Percentiles rank a stretch among this genome's conserved stretches.
Conservation (phyloP, 306 rosid genomes). For the Vigna mungo region DNA sequence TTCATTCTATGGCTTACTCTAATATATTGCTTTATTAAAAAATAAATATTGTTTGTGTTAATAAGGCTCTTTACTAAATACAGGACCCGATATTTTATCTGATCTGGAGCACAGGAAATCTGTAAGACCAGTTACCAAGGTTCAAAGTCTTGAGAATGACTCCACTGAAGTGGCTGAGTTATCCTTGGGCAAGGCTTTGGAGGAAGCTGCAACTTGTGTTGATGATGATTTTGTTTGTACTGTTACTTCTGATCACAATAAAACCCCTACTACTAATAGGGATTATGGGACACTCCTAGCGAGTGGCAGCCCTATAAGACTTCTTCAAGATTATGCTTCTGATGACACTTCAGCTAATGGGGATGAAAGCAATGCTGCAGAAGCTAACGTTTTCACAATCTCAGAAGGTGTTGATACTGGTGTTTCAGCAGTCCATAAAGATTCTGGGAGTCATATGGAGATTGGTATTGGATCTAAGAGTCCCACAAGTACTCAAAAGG, state of each 20-base stretch:
- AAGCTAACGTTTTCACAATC: conserved; percentile 44
- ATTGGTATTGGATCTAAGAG: conserved; percentile 45
- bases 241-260: conserved; percentile 49
- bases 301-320: conserved; percentile 74
- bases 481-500: conserved; percentile 42
- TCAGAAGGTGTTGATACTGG: conserved; percentile 50
- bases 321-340: conserved; percentile 89
- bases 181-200: conserved; percentile 32
- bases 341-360: conserved; percentile 75
- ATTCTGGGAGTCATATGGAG: conserved; percentile 45
- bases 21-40: conserved; percentile 21
- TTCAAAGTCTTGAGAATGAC: conserved; percentile 39
- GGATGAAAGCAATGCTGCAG: conserved; percentile 45
- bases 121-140: conserved; percentile 45
- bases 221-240: conserved; percentile 39
- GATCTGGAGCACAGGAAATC: conserved; percentile 43
- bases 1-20: conserved; percentile 33
- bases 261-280: conserved; percentile 42
- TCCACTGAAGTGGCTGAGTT: conserved; percentile 51
- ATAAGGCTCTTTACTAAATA: conserved; percentile 43
- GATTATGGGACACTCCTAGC: conserved; percentile 47
- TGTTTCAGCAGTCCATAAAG: conserved; percentile 45
- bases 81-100: conserved; percentile 50
- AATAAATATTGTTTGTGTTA: conserved; percentile 30
- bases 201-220: conserved; percentile 42